Evolutionary conservation across 129 eudicot species (phyloP).

Genomic region (Flaveria trinervia): DNA sequence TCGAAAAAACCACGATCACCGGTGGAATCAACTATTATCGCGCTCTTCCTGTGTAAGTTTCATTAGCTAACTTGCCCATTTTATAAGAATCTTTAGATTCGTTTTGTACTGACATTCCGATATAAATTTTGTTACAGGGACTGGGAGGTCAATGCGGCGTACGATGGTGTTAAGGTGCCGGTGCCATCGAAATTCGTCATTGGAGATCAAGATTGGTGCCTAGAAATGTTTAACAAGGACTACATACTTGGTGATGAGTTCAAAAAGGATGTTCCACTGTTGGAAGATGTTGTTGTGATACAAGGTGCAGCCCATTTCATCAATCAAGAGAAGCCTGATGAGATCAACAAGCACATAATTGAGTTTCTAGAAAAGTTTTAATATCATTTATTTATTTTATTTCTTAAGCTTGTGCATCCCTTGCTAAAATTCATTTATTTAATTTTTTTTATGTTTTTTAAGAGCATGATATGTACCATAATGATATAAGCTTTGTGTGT

Average conservation of each 20-base stretch:
- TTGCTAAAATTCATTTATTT: no score
- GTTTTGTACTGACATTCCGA: no score
- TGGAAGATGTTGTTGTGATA: conserved; percentile 63
- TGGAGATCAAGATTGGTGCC: conserved; percentile 53
- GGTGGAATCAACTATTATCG: conserved; percentile 77
- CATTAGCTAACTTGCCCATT: background rate
- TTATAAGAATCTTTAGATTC: background rate
- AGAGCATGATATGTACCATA: no score
- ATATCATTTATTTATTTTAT: background rate
- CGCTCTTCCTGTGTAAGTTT: conserved; percentile 55
- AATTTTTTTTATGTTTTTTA: no score
- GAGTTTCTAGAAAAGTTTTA: conserved; percentile 33
- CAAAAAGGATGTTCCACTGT: conserved; percentile 55
- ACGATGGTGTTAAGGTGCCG: conserved; percentile 60
- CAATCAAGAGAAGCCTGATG: conserved; percentile 68
- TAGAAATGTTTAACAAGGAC: conserved; percentile 47
- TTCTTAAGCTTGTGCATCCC: background rate
- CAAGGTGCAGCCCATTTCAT: conserved; percentile 74
- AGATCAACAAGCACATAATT: conserved; percentile 45
- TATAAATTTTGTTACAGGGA: conserved; percentile 30
- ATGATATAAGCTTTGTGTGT: no score
- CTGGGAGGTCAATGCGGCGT: conserved; percentile 63
- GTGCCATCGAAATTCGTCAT: conserved; percentile 66
- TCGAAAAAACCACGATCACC: conserved; percentile 51
- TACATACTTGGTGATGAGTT: conserved; percentile 57